Evolutionary conservation across 352 stramenopile species (phyloP).

Genomic region (Saprolegnia diclina): DNA sequence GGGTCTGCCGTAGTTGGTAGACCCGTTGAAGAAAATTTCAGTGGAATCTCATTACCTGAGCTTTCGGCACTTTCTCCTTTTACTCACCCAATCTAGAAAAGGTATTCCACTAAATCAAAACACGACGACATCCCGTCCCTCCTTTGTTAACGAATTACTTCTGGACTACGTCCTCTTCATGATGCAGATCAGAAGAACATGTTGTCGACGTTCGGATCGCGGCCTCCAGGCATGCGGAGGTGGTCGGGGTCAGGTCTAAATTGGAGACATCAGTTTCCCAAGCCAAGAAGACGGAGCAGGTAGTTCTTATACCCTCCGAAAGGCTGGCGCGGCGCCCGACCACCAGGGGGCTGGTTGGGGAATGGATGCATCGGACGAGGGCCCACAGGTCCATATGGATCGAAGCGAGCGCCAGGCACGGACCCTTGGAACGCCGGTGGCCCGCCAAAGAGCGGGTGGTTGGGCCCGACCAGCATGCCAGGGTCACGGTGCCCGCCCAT

Average conservation of each 20-base stretch:
- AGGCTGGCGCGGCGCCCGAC: conserved; percentile 46
- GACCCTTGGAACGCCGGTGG: conserved; percentile 52
- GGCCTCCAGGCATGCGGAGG: conserved; percentile 65
- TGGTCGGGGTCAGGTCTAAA: conserved; percentile 59
- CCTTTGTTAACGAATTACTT: background rate
- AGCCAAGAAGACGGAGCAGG: background rate
- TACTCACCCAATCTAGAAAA: background rate
- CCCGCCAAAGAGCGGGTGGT: conserved; percentile 65
- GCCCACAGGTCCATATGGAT: conserved; percentile 60
- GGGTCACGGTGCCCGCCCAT: conserved; percentile 32
- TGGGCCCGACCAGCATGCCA: conserved; percentile 65
- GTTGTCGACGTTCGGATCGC: conserved; percentile 29
- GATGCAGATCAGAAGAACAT: conserved; percentile 4
- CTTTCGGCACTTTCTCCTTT: conserved; percentile 42
- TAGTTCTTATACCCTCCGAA: conserved; percentile 44
- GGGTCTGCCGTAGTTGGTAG: conserved; percentile 35
- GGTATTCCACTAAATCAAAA: background rate
- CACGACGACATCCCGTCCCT: background rate
- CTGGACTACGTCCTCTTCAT: background rate
- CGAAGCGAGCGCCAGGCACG: conserved; percentile 70
- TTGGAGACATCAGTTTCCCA: background rate
- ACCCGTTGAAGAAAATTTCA: conserved; percentile 68
- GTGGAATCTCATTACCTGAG: conserved; percentile 91
- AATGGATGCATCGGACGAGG: conserved; percentile 41
- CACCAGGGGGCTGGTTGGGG: conserved; percentile 33